Evolutionary conservation across 2,329 filamentous ascomycete species (phyloP).

Genomic region (Exophiala bonariae): DNA sequence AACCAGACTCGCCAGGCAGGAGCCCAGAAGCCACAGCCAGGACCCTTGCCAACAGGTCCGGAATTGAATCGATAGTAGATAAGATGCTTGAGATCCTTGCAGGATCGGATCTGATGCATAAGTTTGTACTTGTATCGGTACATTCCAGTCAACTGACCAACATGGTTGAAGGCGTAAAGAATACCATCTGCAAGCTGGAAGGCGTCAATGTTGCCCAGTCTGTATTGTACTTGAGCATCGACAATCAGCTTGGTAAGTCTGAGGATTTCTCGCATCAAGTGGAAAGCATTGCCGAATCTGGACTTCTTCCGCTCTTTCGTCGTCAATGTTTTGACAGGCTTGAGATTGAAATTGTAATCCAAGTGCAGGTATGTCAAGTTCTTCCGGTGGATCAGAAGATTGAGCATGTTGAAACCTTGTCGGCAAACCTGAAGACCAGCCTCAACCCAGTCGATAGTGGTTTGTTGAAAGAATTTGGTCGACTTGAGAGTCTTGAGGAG

Average conservation of each 20-base stretch:
- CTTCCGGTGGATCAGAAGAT: slow-evolving; percentile 95
- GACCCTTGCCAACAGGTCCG: slow-evolving; percentile 92
- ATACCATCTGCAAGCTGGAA: slow-evolving; percentile 99
- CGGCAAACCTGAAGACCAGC: slow-evolving; percentile 96
- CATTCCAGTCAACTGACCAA: slow-evolving; percentile 97
- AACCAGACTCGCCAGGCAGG: slow-evolving; percentile 98
- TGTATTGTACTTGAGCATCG: slow-evolving; percentile 96
- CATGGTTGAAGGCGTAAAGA: slow-evolving; percentile 98
- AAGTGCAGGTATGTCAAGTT: slow-evolving; percentile 97
- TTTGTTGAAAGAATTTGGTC: slow-evolving; percentile 99
- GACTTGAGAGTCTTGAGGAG: slow-evolving; percentile 85
- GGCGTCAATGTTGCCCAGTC: slow-evolving; percentile 95
- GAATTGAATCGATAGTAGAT: slow-evolving; percentile 99
- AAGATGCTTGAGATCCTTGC: slow-evolving; percentile 97
- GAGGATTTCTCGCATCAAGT: slow-evolving; percentile 96
- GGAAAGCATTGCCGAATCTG: slow-evolving; percentile 97
- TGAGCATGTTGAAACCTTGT: slow-evolving; percentile 99
- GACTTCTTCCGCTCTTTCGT: slow-evolving; percentile 99
- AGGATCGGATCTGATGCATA: slow-evolving; percentile 99
- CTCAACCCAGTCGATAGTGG: slow-evolving; percentile 98
- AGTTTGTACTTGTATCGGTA: slow-evolving; percentile 99
- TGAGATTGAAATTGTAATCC: slow-evolving; percentile 99
- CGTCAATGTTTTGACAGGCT: slow-evolving; percentile 96
- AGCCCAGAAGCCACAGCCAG: slow-evolving; percentile 98
- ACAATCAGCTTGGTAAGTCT: slow-evolving; percentile 96